Percentiles rank a stretch among this genome's conserved stretches.
Evolutionary conservation across 2,329 filamentous ascomycete species (phyloP).

Genomic region (Trichoderma lentiforme): DNA sequence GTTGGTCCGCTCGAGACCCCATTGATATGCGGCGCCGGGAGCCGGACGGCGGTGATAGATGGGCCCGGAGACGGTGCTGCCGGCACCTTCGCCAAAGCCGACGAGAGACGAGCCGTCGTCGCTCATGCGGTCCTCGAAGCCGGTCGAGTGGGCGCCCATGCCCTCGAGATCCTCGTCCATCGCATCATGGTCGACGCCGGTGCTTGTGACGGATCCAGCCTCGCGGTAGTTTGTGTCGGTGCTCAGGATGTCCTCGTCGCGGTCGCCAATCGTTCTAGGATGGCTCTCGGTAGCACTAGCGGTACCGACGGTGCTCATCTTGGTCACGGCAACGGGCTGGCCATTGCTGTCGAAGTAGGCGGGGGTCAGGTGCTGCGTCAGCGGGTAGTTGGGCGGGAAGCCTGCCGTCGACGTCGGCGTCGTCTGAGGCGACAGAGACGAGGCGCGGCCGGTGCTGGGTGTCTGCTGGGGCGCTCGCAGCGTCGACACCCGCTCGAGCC

Average conservation of each 20-base stretch:
- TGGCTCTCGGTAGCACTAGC: conserved; percentile 82
- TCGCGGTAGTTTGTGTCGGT: conserved; percentile 60
- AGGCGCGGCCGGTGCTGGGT: conserved; percentile 29
- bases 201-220: conserved; percentile 58
- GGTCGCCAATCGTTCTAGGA: conserved; percentile 53
- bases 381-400: conserved; percentile 40
- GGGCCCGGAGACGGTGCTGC: conserved; percentile 77
- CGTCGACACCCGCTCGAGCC: conserved; percentile 84
- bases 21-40: conserved; percentile 40
- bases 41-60: conserved; percentile 57
- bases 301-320: conserved; percentile 86
- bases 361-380: conserved; percentile 46
- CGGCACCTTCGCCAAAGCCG: conserved; percentile 88
- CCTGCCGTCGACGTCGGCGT: conserved; percentile 48
- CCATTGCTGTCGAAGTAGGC: conserved; percentile 80
- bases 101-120: conserved; percentile 84
- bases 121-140: conserved; percentile 70
- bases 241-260: conserved; percentile 67
- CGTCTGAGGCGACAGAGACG: conserved; percentile 47
- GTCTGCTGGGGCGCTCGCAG: conserved; percentile 48
- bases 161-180: conserved; percentile 55
- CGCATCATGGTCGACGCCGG: conserved; percentile 39
- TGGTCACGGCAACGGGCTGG: conserved; percentile 64
- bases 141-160: conserved; percentile 45
- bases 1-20: conserved; percentile 48